Conservation (phyloP, 2,329 filamentous ascomycete species). For the Teratosphaeria epicoccoides region DNA sequence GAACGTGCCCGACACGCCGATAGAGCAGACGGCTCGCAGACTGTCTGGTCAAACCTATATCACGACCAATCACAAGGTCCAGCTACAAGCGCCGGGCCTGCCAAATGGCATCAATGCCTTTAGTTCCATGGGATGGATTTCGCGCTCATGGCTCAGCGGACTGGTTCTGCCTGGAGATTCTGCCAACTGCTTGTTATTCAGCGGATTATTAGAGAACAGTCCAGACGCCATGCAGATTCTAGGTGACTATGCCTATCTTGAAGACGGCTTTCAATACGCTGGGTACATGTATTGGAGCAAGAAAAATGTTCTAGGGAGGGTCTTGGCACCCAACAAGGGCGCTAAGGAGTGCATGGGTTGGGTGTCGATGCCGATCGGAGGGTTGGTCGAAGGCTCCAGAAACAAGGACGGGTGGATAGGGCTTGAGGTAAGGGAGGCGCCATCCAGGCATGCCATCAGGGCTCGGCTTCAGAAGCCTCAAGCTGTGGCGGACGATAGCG, state of each 20-base stretch:
- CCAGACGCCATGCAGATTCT: slow-evolving; percentile 37
- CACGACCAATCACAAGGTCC: slow-evolving; percentile 11
- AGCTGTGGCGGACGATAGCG: slow-evolving; percentile 26
- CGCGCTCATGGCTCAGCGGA: slow-evolving; percentile 45
- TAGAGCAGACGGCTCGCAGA: background rate
- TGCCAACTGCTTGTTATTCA: slow-evolving; percentile 45
- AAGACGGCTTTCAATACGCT: slow-evolving; percentile 44
- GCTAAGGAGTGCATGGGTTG: slow-evolving; percentile 46
- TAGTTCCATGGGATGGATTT: slow-evolving; percentile 36
- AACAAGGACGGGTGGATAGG: slow-evolving; percentile 41
- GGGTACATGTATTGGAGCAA: slow-evolving; percentile 48
- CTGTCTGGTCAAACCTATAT: slow-evolving; percentile 7
- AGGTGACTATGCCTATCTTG: slow-evolving; percentile 42
- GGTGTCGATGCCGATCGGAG: slow-evolving; percentile 31
- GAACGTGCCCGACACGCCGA: background rate
- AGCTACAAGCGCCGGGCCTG: slow-evolving; percentile 4
- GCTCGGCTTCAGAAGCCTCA: slow-evolving; percentile 29
- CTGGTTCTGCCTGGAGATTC: slow-evolving; percentile 45
- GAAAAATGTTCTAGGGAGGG: slow-evolving; percentile 42
- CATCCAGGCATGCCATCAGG: background rate
- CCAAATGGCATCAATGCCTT: slow-evolving; percentile 4
- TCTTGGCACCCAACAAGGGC: slow-evolving; percentile 37
- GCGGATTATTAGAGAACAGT: slow-evolving; percentile 46
- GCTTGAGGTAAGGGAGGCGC: slow-evolving; percentile 25
- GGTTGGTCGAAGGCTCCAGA: slow-evolving; percentile 12